Base-by-base conservation (phyloP, 306 rosid genomes). In the Cajanus cajan region DNA sequence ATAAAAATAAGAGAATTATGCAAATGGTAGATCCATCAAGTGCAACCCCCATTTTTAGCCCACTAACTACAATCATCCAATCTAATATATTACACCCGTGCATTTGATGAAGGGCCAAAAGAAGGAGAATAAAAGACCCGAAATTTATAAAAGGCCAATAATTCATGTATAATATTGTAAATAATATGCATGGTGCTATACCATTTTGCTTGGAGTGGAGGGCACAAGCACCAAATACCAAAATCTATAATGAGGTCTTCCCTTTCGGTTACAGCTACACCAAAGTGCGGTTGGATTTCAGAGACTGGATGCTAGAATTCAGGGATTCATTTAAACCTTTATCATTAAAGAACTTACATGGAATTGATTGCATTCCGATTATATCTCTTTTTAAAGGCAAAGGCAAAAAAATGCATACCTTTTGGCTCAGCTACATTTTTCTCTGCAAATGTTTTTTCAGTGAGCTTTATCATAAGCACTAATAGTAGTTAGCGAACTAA, bases 131-230 rank as follows among this genome's bases (percentile, higher is more conserved):
- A 40, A 67, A 76, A 74, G 57, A 28, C 13, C 12, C 21, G 16
- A 82, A 54, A 62, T 70, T 78, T 31, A 13, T 57, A 73, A 67
- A 74, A 39, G 76, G 18, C 47, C 70, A 85, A 86, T 86, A 83
- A 86, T 82, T 71, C 52, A 71, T 79, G 75, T 76, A 86, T 86
- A 69, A 79, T 76, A 86, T 55, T 69, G 82, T 70, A 65, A 85
- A 78, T 74, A 41, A 74, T 74, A 21, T 51, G 77, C 66, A 77
- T 52, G 59, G 72, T 71, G 76, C 43, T 63, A 54, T 39, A 85
- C 73, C 85, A 74, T 74, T 76, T 65, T 76, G 83, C 70, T 64
- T 78, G 79, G 80, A 86, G 86, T 76, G 86, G 86, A 82, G 84
- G 80, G 71, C 82, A 86, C 69, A 79, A 71, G 76, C 71, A 82